Percentiles rank a stretch among this genome's conserved stretches.
Conservation (phyloP, 192 early-diverging fungal species). For the Haplosporangium gracile region DNA sequence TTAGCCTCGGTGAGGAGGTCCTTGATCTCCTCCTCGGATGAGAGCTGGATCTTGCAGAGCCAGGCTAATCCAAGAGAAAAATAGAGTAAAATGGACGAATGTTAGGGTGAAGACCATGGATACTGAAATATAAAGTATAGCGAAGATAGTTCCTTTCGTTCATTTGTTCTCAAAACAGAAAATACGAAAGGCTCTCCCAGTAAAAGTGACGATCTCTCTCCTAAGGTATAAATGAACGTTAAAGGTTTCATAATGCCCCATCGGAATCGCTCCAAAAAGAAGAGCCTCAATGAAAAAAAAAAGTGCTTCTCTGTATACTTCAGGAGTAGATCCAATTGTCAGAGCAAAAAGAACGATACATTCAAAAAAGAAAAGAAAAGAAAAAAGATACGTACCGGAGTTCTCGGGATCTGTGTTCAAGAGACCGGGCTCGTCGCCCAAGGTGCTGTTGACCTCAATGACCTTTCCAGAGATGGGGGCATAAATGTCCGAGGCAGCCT, state of each 20-base stretch:
- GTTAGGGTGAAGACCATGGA: background rate
- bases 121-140: background rate
- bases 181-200: background rate
- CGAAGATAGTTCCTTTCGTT: background rate
- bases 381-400: conserved; percentile 68
- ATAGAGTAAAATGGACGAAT: background rate
- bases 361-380: conserved; percentile 2
- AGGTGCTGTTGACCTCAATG: conserved; percentile 78
- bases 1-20: conserved; percentile 76
- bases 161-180: background rate
- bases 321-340: background rate
- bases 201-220: background rate
- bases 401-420: conserved; percentile 83
- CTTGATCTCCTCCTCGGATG: conserved; percentile 74
- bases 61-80: conserved; percentile 71
- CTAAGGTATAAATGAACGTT: background rate
- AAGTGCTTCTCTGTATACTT: background rate
- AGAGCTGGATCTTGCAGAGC: conserved; percentile 93
- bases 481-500: conserved; percentile 94
- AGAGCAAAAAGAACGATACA: background rate
- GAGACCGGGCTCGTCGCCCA: conserved; percentile 78
- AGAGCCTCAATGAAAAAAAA: background rate
- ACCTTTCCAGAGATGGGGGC: conserved; percentile 88
- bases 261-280: background rate
- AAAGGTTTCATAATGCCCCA: background rate